Evolutionary conservation across 306 rosid species (phyloP), one percentile per base, ranked within the genome.

Genomic region (Quercus suber): DNA sequence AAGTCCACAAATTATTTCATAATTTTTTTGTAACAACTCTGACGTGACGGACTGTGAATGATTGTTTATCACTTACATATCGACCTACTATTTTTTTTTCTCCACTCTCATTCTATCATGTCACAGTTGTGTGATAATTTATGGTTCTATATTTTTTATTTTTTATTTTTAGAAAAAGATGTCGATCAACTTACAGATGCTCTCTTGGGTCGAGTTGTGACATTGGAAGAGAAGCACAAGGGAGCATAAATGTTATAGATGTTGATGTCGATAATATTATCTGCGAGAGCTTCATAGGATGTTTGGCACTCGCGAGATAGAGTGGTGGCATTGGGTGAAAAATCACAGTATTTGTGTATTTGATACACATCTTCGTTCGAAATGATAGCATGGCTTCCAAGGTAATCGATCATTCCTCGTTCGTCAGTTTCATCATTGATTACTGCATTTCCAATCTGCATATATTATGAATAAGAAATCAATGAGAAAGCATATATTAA

Each of bases 371-470:
- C 33, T 61, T 79, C 27, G 4, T 88, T 91, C 0, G 90, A 68
- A 25, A 90, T 79, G 3, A 93, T 59, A 9, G 91, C 97, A 68
- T 93, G 97, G 27, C 63, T 73, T 1, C 85, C 91, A 9, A 90
- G 69, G 73, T 49, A 93, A 80, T 93, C 97, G 10, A 80, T 87
- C 86, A 79, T 82, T 77, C 98, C 98, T 11, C 2, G 11, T 0
- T 20, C 2, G 43, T 93, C 97, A 18, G 93, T 91, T 55, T 84
- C 88, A 4, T 90, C 92, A 11, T 93, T 86, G 73, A 90, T 91
- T 49, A 79, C 93, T 81, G 97, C 90, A 41, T 93, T 93, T 19
- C 98, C 97, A 69, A 93, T 88, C 97, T 89, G 78, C 74, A 83
- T 10, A 37, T 69, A 49, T 49, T 49, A 10, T 45, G 12, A 5